Conservation (phyloP, 805 yeast genomes). For the Candida mattraensis region DNA sequence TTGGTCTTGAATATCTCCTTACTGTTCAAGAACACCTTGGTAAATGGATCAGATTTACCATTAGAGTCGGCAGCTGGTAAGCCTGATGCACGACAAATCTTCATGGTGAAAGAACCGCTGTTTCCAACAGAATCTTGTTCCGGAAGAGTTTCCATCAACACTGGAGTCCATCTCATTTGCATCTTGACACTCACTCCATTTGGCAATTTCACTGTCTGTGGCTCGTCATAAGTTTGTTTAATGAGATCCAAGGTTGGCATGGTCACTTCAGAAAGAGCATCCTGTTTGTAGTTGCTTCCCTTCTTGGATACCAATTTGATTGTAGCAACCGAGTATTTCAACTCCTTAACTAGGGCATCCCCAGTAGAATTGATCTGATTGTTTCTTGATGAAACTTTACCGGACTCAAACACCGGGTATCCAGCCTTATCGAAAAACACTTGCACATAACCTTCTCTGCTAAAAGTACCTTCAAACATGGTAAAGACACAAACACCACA, state of each 20-base stretch:
- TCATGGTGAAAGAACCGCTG: conserved; percentile 67
- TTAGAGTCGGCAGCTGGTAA: conserved; percentile 85
- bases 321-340: conserved; percentile 64
- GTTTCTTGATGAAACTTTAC: conserved; percentile 46
- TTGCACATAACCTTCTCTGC: conserved; percentile 66
- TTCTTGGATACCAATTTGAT: conserved; percentile 62
- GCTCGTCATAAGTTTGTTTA: conserved; percentile 61
- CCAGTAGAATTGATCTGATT: conserved; percentile 48
- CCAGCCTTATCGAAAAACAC: conserved; percentile 76
- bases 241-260: conserved; percentile 68
- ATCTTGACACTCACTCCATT: conserved; percentile 45
- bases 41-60: conserved; percentile 93
- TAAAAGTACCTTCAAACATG: conserved; percentile 57
- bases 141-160: conserved; percentile 59
- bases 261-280: conserved; percentile 58
- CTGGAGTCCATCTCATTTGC: conserved; percentile 77
- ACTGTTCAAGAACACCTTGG: conserved; percentile 66
- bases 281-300: conserved; percentile 53
- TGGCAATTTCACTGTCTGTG: conserved; percentile 53
- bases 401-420: conserved; percentile 59
- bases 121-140: conserved; percentile 72
- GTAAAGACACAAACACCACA: conserved; percentile 79
- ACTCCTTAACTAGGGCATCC: conserved; percentile 74
- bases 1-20: conserved; percentile 69
- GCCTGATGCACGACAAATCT: conserved; percentile 60